These are phyloP conservation scores for Vickermania ingenoplastis DNA, from an alignment of 208 protist species.

Conservation along the genomic window DNA sequence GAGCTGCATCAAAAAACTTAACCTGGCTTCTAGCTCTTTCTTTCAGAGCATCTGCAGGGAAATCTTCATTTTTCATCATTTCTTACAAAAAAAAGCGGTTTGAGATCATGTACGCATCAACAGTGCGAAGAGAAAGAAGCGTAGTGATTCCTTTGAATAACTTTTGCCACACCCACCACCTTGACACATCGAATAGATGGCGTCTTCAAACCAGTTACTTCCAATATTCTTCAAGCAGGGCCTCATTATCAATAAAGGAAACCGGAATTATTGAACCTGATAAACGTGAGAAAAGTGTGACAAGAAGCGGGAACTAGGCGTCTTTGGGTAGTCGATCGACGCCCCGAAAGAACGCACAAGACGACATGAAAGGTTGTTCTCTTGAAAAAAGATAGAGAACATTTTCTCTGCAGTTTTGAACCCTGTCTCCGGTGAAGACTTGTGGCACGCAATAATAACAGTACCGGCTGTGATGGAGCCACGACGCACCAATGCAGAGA, in stretches of 20 bases:
- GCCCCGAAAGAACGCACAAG: neutral
- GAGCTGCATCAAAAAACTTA: constrained; percentile 25
- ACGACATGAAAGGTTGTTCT: neutral
- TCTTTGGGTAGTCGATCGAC: neutral
- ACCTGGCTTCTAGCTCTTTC: too few relatives aligned
- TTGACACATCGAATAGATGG: too few relatives aligned
- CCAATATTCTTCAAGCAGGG: too few relatives aligned
- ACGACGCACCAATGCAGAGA: constrained; percentile 7
- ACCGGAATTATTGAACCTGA: neutral
- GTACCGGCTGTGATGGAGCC: neutral
- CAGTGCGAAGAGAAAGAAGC: too few relatives aligned
- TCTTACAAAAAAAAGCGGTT: too few relatives aligned
- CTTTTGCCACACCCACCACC: too few relatives aligned
- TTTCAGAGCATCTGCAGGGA: too few relatives aligned
- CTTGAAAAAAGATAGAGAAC: neutral
- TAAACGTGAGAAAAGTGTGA: neutral
- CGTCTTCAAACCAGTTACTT: too few relatives aligned
- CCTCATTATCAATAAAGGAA: too few relatives aligned
- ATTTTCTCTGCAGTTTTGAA: neutral
- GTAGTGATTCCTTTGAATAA: too few relatives aligned
- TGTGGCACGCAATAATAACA: neutral
- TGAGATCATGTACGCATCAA: too few relatives aligned
- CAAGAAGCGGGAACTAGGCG: neutral
- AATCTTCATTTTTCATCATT: too few relatives aligned
- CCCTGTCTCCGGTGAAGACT: neutral